These are phyloP conservation scores for Planoprotostelium fungivorum DNA, from an alignment of 78 protist genomes.

Conservation along the genomic window DNA sequence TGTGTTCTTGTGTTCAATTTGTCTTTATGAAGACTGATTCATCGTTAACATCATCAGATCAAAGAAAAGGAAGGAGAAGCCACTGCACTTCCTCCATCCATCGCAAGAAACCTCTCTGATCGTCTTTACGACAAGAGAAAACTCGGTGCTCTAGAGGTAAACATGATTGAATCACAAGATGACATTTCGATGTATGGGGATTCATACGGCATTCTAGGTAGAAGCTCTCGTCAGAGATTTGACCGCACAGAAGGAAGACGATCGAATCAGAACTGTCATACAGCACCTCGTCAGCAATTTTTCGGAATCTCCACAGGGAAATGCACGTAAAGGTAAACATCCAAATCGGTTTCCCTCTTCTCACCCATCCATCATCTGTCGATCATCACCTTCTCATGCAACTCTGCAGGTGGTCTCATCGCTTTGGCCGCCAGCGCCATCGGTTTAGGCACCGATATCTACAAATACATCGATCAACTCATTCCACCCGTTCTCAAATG, in stretches of 20 bases:
- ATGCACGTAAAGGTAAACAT: slow-evolving; percentile 28
- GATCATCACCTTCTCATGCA: neutral
- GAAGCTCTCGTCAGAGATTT: slow-evolving; percentile 60
- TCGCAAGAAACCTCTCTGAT: slow-evolving; percentile 57
- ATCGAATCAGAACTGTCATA: slow-evolving; percentile 22
- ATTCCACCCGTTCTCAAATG: slow-evolving; percentile 79
- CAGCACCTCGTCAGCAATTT: slow-evolving; percentile 23
- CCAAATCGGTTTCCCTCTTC: neutral
- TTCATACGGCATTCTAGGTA: neutral
- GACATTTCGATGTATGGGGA: neutral
- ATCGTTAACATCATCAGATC: neutral
- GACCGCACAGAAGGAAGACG: slow-evolving; percentile 5
- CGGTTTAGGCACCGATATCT: slow-evolving; percentile 67
- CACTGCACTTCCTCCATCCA: slow-evolving; percentile 34
- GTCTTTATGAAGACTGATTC: too few relatives aligned
- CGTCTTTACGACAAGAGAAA: slow-evolving; percentile 83
- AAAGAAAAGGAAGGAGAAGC: neutral
- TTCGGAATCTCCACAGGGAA: slow-evolving; percentile 43
- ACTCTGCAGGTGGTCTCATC: slow-evolving; percentile 76
- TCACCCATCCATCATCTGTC: neutral
- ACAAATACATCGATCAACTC: slow-evolving; percentile 43
- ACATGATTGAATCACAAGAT: neutral
- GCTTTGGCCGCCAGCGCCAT: slow-evolving; percentile 91
- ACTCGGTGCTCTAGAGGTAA: slow-evolving; percentile 79
- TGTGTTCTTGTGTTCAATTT: too few relatives aligned